A percentile compares a stretch with the other conserved stretches of the same genome.
Evolutionary conservation across 306 rosid species (phyloP).

Genomic region (Quercus wislizeni): DNA sequence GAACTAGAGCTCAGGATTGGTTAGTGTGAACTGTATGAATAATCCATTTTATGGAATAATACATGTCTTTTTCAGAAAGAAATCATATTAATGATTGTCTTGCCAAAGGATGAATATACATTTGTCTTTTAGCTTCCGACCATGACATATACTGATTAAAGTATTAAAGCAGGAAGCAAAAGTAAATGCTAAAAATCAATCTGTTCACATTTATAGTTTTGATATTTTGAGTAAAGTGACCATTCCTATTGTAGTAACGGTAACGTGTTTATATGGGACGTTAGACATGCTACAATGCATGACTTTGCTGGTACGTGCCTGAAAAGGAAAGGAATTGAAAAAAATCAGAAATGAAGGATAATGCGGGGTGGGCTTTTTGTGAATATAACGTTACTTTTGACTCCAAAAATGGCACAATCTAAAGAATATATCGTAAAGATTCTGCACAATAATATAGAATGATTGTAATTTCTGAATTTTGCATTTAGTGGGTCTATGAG

Average conservation of each 20-base stretch:
- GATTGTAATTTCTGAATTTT: background rate
- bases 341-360: background rate
- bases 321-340: slow-evolving; percentile 15
- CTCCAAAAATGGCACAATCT: background rate
- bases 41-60: background rate
- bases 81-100: background rate
- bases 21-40: slow-evolving; percentile 16
- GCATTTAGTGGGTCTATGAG: background rate
- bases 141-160: background rate
- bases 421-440: background rate
- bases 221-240: background rate
- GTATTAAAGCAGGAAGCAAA: too few species aligned
- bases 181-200: background rate
- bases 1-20: background rate
- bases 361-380: background rate
- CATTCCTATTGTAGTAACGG: background rate
- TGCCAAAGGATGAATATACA: background rate
- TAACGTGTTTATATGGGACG: background rate
- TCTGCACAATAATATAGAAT: background rate
- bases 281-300: slow-evolving; percentile 6
- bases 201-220: background rate
- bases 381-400: background rate
- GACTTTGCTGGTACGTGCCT: slow-evolving; percentile 2
- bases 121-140: background rate
- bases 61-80: background rate